Evolutionary conservation across 768 basidiomycete genomes (phyloP).

Genomic region (Termitomyces sp.): DNA sequence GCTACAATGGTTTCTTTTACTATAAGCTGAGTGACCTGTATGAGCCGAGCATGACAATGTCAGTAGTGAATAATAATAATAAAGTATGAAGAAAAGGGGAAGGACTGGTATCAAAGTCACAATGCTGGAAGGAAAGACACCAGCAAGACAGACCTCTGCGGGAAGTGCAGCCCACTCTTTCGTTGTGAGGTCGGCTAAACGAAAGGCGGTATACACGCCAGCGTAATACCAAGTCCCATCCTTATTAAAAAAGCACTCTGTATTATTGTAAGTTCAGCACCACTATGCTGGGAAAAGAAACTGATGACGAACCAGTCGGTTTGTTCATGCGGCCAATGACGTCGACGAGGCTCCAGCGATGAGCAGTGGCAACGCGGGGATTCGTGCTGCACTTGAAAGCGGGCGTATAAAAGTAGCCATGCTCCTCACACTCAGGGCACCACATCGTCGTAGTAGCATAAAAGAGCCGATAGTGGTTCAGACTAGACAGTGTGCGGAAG

Average conservation of each 20-base stretch:
- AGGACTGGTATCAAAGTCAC: constrained; percentile 2
- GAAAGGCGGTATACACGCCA: constrained; percentile 66
- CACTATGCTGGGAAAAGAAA: background rate
- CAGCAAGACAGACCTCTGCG: constrained; percentile 41
- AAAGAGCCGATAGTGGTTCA: constrained; percentile 62
- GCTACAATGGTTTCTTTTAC: constrained; percentile 67
- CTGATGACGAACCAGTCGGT: constrained; percentile 47
- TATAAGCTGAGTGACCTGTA: constrained; percentile 57
- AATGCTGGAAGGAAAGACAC: background rate
- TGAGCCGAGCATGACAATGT: background rate
- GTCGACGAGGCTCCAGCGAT: constrained; percentile 68
- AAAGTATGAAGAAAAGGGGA: background rate
- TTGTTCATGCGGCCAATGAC: constrained; percentile 51
- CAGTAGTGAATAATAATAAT: background rate
- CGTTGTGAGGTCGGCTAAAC: constrained; percentile 55
- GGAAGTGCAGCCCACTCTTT: constrained; percentile 69
- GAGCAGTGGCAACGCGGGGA: constrained; percentile 68
- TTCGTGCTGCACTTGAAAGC: constrained; percentile 77
- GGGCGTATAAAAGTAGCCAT: constrained; percentile 72
- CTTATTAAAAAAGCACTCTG: constrained; percentile 80
- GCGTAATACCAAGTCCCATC: constrained; percentile 83
- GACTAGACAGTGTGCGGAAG: constrained; percentile 28
- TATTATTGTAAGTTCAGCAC: background rate
- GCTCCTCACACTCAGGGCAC: constrained; percentile 80
- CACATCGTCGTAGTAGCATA: constrained; percentile 65